phyloP scores from a whole-genome alignment of 1,139 yeast species.

The Protomyces macrosporus region DNA sequence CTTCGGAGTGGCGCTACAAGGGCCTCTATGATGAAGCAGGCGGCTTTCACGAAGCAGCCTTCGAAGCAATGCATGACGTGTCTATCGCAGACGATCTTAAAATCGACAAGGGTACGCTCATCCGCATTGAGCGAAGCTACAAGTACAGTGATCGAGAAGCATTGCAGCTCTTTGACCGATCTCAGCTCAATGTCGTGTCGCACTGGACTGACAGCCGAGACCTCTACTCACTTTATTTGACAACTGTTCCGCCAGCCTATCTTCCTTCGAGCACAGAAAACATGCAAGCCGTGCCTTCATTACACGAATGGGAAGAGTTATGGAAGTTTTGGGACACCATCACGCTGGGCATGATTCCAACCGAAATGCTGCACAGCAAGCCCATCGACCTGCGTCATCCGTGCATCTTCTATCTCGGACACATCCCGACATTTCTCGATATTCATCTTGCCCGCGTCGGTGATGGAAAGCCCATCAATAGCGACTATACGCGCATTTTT shows the following conservation, averaged over 20 bases:
- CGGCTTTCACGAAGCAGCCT: slow-evolving; percentile 32
- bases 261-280: slow-evolving; percentile 14
- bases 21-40: slow-evolving; percentile 29
- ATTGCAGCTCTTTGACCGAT: slow-evolving; percentile 24
- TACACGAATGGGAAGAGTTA: slow-evolving; percentile 30
- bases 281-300: slow-evolving; percentile 25
- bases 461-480: slow-evolving; percentile 2
- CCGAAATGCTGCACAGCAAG: slow-evolving; percentile 29
- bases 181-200: slow-evolving; percentile 17
- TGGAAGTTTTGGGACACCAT: slow-evolving; percentile 32
- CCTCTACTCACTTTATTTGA: slow-evolving; percentile 29
- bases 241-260: slow-evolving; percentile 8
- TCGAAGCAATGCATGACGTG: slow-evolving; percentile 28
- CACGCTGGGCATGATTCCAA: slow-evolving; percentile 30
- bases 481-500: slow-evolving; percentile 29
- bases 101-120: slow-evolving; percentile 27
- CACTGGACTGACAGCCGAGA: slow-evolving; percentile 29
- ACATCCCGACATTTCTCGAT: slow-evolving; percentile 33
- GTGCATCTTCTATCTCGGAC: slow-evolving; percentile 33
- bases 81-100: slow-evolving; percentile 10
- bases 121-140: slow-evolving; percentile 32
- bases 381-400: slow-evolving; percentile 33
- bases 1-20: slow-evolving; percentile 30
- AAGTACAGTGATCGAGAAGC: slow-evolving; percentile 30
- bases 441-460: slow-evolving; percentile 30